These are phyloP conservation scores for Puccinia coronata DNA, from an alignment of 1,284 basidiomycete species.

Conservation along the genomic window DNA sequence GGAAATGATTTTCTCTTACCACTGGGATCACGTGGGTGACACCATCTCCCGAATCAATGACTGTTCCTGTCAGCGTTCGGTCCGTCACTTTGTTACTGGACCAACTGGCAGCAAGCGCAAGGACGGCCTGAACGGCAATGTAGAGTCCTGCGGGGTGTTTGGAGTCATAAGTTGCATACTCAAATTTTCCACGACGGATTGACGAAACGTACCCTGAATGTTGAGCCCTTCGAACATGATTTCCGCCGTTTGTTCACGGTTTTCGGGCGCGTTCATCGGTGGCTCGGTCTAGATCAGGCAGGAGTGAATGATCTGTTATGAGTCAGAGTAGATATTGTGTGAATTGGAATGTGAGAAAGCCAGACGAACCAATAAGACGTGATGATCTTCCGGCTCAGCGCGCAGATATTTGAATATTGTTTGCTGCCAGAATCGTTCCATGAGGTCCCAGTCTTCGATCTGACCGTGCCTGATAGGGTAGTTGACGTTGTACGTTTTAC, in stretches of 20 bases:
- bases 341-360: not conserved
- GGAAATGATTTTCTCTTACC: conserved; percentile 60
- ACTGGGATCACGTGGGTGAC: conserved; percentile 96
- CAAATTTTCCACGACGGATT: conserved; percentile 2
- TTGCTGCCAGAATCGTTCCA: conserved; percentile 99
- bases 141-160: conserved; percentile 69
- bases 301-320: not conserved
- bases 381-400: conserved; percentile 98
- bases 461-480: conserved; percentile 97
- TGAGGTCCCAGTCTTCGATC: conserved; percentile 99
- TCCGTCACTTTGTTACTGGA: conserved; percentile 87
- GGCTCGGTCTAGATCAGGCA: conserved; percentile 77
- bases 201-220: conserved; percentile 67
- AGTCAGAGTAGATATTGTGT: not conserved
- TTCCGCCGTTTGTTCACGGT: conserved; percentile 97
- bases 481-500: conserved; percentile 76
- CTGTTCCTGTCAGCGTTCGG: conserved; percentile 88
- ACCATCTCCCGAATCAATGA: conserved; percentile 98
- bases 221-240: conserved; percentile 99
- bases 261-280: conserved; percentile 96
- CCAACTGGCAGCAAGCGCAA: conserved; percentile 99
- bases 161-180: not conserved
- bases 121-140: conserved; percentile 97
- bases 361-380: conserved; percentile 83
- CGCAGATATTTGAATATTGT: conserved; percentile 99